Evolutionary conservation across 441 rosid genomes (phyloP).

Genomic region (Arabidopsis hybrid): DNA sequence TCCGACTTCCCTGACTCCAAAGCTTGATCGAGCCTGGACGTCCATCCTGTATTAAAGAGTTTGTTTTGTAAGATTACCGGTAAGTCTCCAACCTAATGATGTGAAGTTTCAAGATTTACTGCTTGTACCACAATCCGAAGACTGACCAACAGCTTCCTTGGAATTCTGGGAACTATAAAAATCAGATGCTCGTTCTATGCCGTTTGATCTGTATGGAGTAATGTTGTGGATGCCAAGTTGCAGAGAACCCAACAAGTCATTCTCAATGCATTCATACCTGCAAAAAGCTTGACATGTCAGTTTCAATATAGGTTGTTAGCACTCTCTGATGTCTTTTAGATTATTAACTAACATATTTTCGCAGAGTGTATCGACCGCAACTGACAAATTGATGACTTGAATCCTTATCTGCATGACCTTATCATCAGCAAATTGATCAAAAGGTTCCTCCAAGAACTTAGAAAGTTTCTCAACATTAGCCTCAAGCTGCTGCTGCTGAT

Average conservation of each 20-base stretch:
- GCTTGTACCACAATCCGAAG: conserved; percentile 29
- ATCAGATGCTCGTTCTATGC: conserved; percentile 57
- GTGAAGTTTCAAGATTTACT: conserved; percentile 23
- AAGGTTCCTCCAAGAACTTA: conserved; percentile 60
- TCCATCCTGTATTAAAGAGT: neutral
- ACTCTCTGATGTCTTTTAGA: neutral
- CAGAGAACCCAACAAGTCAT: conserved; percentile 68
- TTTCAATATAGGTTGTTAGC: neutral
- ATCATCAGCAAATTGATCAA: conserved; percentile 51
- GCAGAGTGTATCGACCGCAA: conserved; percentile 65
- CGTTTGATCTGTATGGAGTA: conserved; percentile 60
- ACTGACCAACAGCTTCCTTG: conserved; percentile 17
- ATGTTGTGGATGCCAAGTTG: conserved; percentile 52
- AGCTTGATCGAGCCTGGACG: neutral
- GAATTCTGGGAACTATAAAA: conserved; percentile 21
- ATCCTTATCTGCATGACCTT: conserved; percentile 52
- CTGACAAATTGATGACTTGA: conserved; percentile 57
- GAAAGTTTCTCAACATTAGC: conserved; percentile 77
- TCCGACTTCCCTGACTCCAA: conserved; percentile 11
- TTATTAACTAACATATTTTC: conserved; percentile 52
- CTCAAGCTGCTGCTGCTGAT: conserved; percentile 83
- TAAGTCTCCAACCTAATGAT: neutral
- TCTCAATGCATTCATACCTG: conserved; percentile 75
- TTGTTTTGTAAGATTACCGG: neutral
- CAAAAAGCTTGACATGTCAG: conserved; percentile 6